Percentiles rank a stretch among this genome's conserved stretches.
Conservation (phyloP, 2,329 filamentous ascomycete genomes). For the Claviceps sorghi region DNA sequence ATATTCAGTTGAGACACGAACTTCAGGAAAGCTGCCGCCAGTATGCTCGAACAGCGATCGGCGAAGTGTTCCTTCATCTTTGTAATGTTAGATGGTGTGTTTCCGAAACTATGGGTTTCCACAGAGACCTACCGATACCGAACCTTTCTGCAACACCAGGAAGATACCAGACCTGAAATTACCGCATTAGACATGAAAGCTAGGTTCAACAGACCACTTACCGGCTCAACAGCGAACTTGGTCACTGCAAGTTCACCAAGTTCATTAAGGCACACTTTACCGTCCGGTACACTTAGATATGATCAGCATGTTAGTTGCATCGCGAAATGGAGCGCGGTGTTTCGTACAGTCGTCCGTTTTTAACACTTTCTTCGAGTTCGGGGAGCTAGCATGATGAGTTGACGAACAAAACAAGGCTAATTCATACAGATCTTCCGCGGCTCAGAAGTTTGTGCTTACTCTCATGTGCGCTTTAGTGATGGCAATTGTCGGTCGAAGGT, state of each 20-base stretch:
- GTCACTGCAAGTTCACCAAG: constrained; percentile 80
- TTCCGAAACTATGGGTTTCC: not conserved
- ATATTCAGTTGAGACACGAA: not conserved
- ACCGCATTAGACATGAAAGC: not conserved
- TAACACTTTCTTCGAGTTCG: constrained; percentile 81
- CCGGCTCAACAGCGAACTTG: constrained; percentile 92
- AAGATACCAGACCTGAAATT: constrained; percentile 54
- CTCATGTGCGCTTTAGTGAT: constrained; percentile 92
- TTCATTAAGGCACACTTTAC: constrained; percentile 80
- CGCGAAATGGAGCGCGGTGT: not conserved
- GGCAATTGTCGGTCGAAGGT: constrained; percentile 81
- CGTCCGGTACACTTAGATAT: constrained; percentile 47
- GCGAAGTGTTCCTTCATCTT: constrained; percentile 73
- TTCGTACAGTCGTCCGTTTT: constrained; percentile 53
- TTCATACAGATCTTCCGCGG: not conserved
- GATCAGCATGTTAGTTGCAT: not conserved
- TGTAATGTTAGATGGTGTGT: constrained; percentile 13
- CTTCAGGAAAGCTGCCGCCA: constrained; percentile 84
- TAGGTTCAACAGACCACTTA: constrained; percentile 24
- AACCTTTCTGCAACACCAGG: constrained; percentile 85
- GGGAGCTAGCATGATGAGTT: constrained; percentile 40
- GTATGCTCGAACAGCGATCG: constrained; percentile 88
- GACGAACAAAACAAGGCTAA: not conserved
- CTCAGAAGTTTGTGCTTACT: constrained; percentile 16
- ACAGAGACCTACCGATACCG: constrained; percentile 51